phyloP scores from a whole-genome alignment of 305 asterid species.

The Rubia tinctorum region DNA sequence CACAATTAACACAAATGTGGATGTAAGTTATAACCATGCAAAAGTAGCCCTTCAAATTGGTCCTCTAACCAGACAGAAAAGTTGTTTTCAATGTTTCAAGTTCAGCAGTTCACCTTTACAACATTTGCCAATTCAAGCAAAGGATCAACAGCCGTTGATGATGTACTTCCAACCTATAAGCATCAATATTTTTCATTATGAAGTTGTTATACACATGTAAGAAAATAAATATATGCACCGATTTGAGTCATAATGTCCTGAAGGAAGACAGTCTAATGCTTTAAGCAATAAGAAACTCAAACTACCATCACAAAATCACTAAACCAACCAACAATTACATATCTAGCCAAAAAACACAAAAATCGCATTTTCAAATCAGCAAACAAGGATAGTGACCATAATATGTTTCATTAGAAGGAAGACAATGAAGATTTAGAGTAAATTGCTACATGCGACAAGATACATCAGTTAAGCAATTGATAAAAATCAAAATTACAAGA shows the following conservation, averaged over 20 bases:
- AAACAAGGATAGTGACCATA: background rate
- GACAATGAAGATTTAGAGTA: background rate
- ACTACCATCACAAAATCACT: background rate
- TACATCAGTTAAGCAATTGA: background rate
- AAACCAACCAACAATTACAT: background rate
- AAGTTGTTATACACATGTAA: background rate
- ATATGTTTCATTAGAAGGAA: background rate
- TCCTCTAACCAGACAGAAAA: background rate
- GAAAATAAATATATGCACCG: background rate
- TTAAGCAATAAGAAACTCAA: background rate
- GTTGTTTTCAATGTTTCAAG: background rate
- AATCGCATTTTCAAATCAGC: background rate
- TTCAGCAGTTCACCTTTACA: conserved; percentile 43
- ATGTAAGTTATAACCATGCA: background rate
- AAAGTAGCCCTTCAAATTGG: background rate
- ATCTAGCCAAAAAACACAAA: background rate
- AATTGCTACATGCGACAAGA: background rate
- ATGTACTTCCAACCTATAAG: conserved; percentile 85
- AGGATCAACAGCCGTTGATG: conserved; percentile 94
- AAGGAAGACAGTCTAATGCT: background rate
- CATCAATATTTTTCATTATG: conserved; percentile 7
- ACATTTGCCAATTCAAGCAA: conserved; percentile 63
- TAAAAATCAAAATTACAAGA: background rate
- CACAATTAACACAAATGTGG: conserved; percentile 19
- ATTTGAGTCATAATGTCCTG: background rate